Percentiles rank a stretch among this genome's conserved stretches.
phyloP scores from a whole-genome alignment of 805 yeast genomes.

The Yamadazyma olivae region DNA sequence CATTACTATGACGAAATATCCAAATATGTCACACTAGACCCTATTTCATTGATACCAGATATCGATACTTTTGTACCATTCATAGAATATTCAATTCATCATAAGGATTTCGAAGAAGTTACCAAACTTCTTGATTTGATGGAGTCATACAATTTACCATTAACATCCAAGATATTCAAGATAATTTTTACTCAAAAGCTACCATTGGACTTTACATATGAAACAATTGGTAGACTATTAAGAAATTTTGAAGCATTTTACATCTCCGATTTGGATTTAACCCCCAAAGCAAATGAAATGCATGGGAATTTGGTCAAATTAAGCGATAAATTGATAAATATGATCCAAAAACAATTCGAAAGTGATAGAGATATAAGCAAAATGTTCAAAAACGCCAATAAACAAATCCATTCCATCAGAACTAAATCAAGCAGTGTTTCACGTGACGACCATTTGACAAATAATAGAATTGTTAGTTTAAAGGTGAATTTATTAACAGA shows the following conservation, averaged over 20 bases:
- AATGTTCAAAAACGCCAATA: neutral
- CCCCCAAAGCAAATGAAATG: neutral
- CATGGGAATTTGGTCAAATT: slow-evolving; percentile 17
- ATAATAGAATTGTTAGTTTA: no score
- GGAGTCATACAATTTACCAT: slow-evolving; percentile 21
- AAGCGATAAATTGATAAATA: slow-evolving; percentile 15
- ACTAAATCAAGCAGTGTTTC: no score
- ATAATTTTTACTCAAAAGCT: slow-evolving; percentile 14
- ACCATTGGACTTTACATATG: slow-evolving; percentile 9
- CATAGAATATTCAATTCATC: slow-evolving; percentile 10
- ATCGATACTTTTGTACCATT: slow-evolving; percentile 16
- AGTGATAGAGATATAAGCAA: neutral
- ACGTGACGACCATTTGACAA: no score
- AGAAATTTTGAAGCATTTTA: slow-evolving; percentile 10
- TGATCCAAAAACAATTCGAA: slow-evolving; percentile 6
- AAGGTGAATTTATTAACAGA: no score
- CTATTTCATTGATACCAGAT: slow-evolving; percentile 13
- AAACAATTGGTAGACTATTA: slow-evolving; percentile 14
- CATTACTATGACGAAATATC: slow-evolving; percentile 7
- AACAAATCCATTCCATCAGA: neutral
- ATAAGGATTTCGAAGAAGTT: slow-evolving; percentile 3
- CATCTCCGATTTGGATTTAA: slow-evolving; percentile 13
- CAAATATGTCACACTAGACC: slow-evolving; percentile 1
- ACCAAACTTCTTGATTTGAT: slow-evolving; percentile 11
- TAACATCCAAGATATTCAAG: slow-evolving; percentile 28